Evolutionary conservation across 2,329 filamentous ascomycete species (phyloP), one percentile per base, ranked within the genome.

Genomic region (Colletotrichum tabaci): DNA sequence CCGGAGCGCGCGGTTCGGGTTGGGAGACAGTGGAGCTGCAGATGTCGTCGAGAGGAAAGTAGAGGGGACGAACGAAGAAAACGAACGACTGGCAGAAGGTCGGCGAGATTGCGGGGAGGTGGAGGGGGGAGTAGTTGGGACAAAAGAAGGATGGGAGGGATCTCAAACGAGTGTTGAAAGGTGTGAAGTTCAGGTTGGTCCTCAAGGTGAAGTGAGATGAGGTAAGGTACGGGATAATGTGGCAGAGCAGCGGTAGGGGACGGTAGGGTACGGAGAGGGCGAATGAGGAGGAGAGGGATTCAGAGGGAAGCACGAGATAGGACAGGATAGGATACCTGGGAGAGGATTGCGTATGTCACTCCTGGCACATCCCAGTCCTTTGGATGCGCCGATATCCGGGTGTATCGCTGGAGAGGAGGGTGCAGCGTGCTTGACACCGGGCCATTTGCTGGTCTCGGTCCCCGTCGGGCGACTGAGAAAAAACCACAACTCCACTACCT

Each of bases 301-400:
- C 26, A 53, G 30, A 49, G 10, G 65, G 44, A 23, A 7, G 50
- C 35, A 58, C 52, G 67, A 57, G 61, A 65, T 52, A 10, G 35
- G 35, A 38, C 35, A 38, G 9, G 35, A 38, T 64, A 63, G 69
- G 63, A 68, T 65, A 69, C 65, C 65, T 53, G n/a, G 47, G 58
- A 70, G 40, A 71, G 65, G 58, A 69, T 64, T 71, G 69, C 69
- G 69, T 71, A 71, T 71, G 69, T 71, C 69, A 71, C 69, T 69
- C 61, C 58, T 68, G 58, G 55, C 26, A 55, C 69, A 68, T 71
- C 69, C 69, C 58, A 46, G 66, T 71, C 52, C 4, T 49, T 21
- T 61, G 26, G 56, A 53, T 53, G 61, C 61, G 56, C 67, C 67
- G 62, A 67, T 61, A 67, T 56, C 63, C 67, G 67, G 46, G 62